Evolutionary conservation across 148 eudicot species (phyloP).

Genomic region (Chenopodium quinoa): DNA sequence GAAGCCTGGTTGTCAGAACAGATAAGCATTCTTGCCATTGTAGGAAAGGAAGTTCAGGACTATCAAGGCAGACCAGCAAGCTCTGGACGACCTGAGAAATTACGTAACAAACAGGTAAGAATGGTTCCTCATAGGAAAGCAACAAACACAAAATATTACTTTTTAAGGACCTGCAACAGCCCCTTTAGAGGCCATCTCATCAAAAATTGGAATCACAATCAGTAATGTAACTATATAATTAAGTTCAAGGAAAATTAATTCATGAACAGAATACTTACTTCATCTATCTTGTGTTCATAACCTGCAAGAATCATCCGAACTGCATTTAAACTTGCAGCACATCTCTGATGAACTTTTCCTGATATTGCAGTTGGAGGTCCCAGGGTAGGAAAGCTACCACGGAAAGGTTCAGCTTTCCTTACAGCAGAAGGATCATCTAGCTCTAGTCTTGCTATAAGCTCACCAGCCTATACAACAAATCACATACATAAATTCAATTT

Average conservation of each 20-base stretch:
- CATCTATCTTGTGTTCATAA: constrained; percentile 91
- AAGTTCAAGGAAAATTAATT: background rate
- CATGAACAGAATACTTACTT: constrained; percentile 47
- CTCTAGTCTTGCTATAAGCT: constrained; percentile 91
- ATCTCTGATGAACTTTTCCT: constrained; percentile 97
- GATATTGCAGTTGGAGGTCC: constrained; percentile 95
- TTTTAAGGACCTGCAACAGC: background rate
- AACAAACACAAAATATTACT: background rate
- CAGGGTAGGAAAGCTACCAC: constrained; percentile 75
- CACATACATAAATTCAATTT: constrained; percentile 1
- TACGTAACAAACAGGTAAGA: constrained; percentile 6
- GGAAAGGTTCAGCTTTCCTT: constrained; percentile 96
- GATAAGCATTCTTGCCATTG: constrained; percentile 99
- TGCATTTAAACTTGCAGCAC: constrained; percentile 89
- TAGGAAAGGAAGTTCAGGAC: constrained; percentile 93
- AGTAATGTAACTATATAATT: background rate
- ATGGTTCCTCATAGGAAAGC: background rate
- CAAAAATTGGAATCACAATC: background rate
- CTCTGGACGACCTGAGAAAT: constrained; percentile 74
- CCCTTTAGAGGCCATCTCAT: background rate
- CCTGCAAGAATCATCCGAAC: constrained; percentile 95
- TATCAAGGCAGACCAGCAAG: constrained; percentile 86
- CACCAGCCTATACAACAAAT: constrained; percentile 72
- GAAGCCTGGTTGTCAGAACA: constrained; percentile 90
- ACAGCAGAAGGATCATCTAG: constrained; percentile 99